Percentiles rank a stretch among this genome's conserved stretches.
Conservation (phyloP, 441 rosid species). For the Brassica balearica region DNA sequence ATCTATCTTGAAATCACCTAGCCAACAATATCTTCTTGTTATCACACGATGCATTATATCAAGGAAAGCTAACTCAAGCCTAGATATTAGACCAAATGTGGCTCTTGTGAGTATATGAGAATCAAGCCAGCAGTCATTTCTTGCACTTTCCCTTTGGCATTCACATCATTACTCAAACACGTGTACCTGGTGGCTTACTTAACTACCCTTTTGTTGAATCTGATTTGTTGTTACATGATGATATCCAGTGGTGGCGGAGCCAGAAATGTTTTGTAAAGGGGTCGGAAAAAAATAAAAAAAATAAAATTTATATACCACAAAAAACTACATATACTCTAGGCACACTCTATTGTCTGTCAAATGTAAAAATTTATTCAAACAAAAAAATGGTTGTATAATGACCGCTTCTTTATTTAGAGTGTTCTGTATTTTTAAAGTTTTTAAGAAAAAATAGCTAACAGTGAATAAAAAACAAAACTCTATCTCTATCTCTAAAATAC, state of each 20-base stretch:
- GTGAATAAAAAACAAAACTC: too few relatives aligned
- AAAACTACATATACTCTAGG: too few relatives aligned
- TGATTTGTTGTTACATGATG: neutral
- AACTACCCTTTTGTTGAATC: neutral
- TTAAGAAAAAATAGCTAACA: too few relatives aligned
- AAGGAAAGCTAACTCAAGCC: neutral
- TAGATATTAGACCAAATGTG: neutral
- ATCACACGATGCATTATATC: neutral
- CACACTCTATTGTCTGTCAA: too few relatives aligned
- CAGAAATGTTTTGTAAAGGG: too few relatives aligned
- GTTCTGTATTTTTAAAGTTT: too few relatives aligned
- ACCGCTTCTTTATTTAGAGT: too few relatives aligned
- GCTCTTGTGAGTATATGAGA: neutral
- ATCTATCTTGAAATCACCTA: neutral
- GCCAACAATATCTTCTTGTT: neutral
- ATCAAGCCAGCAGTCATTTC: neutral
- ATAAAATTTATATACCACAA: too few relatives aligned
- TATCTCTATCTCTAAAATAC: too few relatives aligned
- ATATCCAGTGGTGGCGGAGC: neutral
- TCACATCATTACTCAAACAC: neutral
- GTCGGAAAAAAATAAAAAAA: too few relatives aligned
- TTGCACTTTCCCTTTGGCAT: neutral
- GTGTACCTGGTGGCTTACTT: neutral
- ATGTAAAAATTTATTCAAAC: too few relatives aligned
- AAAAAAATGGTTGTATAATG: too few relatives aligned